These are phyloP conservation scores for Aurinia saxatilis DNA, from an alignment of 345 rosid genomes.

Conservation along the genomic window DNA sequence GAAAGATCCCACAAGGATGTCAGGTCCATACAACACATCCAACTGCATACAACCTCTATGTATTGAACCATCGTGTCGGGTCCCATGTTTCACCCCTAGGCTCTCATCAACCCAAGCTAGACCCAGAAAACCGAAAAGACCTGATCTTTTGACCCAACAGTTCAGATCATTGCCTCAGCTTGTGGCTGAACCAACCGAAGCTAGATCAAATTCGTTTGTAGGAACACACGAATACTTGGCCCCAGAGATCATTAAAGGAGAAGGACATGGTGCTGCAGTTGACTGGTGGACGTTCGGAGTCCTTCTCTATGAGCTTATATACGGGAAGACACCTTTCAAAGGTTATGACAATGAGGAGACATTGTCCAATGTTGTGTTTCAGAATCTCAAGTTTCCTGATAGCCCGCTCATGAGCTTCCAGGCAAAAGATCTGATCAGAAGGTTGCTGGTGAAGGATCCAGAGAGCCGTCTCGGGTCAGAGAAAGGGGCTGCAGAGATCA, in stretches of 20 bases:
- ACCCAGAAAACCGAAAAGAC: conserved; percentile 45
- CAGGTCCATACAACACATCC: conserved; percentile 61
- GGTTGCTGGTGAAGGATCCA: conserved; percentile 75
- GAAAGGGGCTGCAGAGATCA: conserved; percentile 89
- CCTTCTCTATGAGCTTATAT: conserved; percentile 78
- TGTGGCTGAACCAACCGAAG: conserved; percentile 94
- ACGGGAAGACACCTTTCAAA: conserved; percentile 82
- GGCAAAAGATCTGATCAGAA: conserved; percentile 73
- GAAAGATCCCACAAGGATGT: conserved; percentile 48
- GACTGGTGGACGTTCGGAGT: conserved; percentile 99
- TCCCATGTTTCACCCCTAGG: conserved; percentile 88
- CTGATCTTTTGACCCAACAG: conserved; percentile 37
- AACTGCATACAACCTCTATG: conserved; percentile 75
- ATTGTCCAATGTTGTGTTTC: conserved; percentile 62
- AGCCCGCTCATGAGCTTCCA: conserved; percentile 65
- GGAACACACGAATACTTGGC: conserved; percentile 99
- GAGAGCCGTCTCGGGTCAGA: conserved; percentile 65
- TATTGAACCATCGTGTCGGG: conserved; percentile 66
- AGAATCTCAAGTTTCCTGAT: conserved; percentile 75
- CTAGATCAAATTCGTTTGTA: conserved; percentile 88
- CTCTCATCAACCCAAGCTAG: conserved; percentile 38
- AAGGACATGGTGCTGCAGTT: conserved; percentile 95
- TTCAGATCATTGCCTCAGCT: conserved; percentile 72
- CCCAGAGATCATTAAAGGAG: conserved; percentile 92
- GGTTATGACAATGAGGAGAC: conserved; percentile 82